phyloP scores from a whole-genome alignment of 768 basidiomycete genomes.

The Russula brevipes region DNA sequence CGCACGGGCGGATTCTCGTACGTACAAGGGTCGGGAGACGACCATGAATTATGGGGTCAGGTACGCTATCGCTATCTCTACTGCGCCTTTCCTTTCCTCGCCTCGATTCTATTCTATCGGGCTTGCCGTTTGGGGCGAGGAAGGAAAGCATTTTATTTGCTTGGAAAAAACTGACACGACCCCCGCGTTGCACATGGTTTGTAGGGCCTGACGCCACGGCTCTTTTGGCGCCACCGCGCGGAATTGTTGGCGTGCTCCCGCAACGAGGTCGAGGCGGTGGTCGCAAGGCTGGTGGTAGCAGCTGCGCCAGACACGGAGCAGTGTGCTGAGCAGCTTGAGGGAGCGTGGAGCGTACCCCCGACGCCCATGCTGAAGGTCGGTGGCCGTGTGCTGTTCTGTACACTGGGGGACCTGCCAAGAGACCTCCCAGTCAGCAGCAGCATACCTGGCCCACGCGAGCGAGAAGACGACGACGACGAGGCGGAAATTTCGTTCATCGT shows the following conservation, averaged over 20 bases:
- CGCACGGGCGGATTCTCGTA: constrained; percentile 72
- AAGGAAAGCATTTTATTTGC: no score
- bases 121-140: no score
- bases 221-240: constrained; percentile 62
- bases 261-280: constrained; percentile 45
- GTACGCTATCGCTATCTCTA: constrained; percentile 35
- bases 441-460: constrained; percentile 3
- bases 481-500: constrained; percentile 33
- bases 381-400: constrained; percentile 41
- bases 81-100: no score
- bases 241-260: constrained; percentile 46
- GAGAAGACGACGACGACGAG: neutral
- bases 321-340: neutral
- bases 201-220: constrained; percentile 67
- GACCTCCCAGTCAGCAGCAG: constrained; percentile 2
- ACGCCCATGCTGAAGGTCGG: constrained; percentile 36
- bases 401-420: constrained; percentile 31
- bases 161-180: neutral
- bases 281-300: constrained; percentile 31
- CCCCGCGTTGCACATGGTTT: neutral
- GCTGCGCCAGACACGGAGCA: neutral
- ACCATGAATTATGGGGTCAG: constrained; percentile 87
- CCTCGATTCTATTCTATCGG: no score
- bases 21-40: constrained; percentile 92
- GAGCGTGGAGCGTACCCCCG: constrained; percentile 22